Evolutionary conservation across 345 rosid genomes (phyloP), one percentile per base, ranked within the genome.

Genomic region (Lumnitzera littorea): DNA sequence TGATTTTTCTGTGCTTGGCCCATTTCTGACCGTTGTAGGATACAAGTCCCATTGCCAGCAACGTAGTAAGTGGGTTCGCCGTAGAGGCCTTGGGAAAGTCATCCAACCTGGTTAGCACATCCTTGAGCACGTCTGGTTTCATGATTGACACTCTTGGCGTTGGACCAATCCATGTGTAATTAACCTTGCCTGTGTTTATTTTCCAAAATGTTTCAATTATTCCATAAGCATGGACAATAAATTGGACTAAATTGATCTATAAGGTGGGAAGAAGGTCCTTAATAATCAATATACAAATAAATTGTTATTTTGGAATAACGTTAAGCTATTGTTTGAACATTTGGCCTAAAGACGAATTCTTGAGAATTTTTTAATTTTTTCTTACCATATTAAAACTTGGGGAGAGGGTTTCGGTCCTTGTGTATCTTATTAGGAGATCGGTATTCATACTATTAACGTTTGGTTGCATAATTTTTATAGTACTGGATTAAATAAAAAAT

Each of bases 161-260:
- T 27, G 70, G 60, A 56, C 70, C 64, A 8, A 13, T 2, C 67
- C 64, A 66, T 13, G 15, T 20, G 48, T 52, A 66, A 2, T 48
- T 24, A 15, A 48, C 54, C 50, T 66, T 66, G 7, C 60, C 64
- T 66, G 63, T 15, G 13, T 3, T 14, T 52, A 13, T 13, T 4
- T 49, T 16, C 20, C 20, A 4, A 12, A 53, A 1, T 17, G n/a
- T 52, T 52, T 13, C 55, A 15, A 52, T 20, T 20, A 52, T 3
- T 11, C n/a, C n/a, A 52, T 20, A 3, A 50, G 52, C 3, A 2
- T 15, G 7, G 7, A 12, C 16, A 12, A 11, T 51, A 2, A 2
- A 15, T 12, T 12, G 16, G 16, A 2, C 7, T 11, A 51, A 51
- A 15, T 8, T 51, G 13, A 2, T 16, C 16, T 13, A 15, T 13